Base-by-base conservation (phyloP, 306 rosid genomes). In the Quercus aquifolioides region DNA sequence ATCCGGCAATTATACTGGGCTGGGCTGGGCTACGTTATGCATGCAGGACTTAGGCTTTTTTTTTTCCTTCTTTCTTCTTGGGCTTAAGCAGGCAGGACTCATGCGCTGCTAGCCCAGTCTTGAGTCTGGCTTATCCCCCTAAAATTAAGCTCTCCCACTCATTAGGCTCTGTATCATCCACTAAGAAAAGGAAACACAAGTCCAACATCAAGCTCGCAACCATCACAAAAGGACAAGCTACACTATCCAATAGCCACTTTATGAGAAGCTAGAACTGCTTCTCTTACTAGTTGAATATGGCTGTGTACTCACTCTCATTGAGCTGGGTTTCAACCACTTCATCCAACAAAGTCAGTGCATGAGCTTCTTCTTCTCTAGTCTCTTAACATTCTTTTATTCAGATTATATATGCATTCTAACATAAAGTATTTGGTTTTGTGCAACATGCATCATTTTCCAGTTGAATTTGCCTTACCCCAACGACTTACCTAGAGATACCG, bases 271-370 rank as follows among this genome's bases (percentile, higher is more conserved):
- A 81, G 74, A 75, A 13, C 69, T 57, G 4, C 71, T 84, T 78
- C 80, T 77, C 70, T 74, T 69, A 71, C 71, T 43, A 19, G 20
- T 82, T 84, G 86, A 78, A 41, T 13, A 92, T 95, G 97, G 94
- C 84, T 49, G 83, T 86, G 19, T 91, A 97, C 78, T 89, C 97
- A 1, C 83, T 89, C 76, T 88, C 94, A 73, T 21, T 84, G 21
- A 85, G 56, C 74, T 91, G 89, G 90, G 79, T 81, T 72, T 91
- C 97, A 10, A 81, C 91, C 58, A 71, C 82, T 41, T 74, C 83
- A 20, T 81, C 86, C 63, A 89, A 80, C 63, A 92, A 92, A 97
- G 98, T 94, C 23, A 73, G 79, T 57, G 19, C 0, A 31, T 35
- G 0, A 33, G 38, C 33, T 35, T 10, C 21, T 9, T 23, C 65